These are phyloP conservation scores for Apophysomyces ossiformis DNA, from an alignment of 371 early-diverging fungal species.

Conservation along the genomic window DNA sequence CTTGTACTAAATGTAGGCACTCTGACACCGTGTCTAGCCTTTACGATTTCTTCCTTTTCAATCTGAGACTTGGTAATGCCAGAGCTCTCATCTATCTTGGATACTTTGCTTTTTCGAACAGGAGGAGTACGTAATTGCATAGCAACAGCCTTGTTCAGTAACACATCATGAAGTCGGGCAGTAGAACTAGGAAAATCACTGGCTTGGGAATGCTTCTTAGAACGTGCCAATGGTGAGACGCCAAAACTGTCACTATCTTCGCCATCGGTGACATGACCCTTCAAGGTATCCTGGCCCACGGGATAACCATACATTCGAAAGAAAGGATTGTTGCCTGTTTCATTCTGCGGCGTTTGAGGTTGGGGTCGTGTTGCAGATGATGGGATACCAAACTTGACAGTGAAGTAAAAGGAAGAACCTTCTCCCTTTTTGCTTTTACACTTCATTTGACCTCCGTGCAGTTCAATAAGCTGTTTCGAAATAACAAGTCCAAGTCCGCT, in stretches of 20 bases:
- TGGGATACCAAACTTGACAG: slow-evolving; percentile 59
- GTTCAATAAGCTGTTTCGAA: slow-evolving; percentile 63
- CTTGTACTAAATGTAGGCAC: slow-evolving; percentile 20
- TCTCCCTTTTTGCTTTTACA: slow-evolving; percentile 62
- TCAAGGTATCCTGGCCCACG: slow-evolving; percentile 12
- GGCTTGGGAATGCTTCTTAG: slow-evolving; percentile 35
- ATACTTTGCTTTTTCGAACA: slow-evolving; percentile 17
- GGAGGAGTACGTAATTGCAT: slow-evolving; percentile 53
- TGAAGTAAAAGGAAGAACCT: slow-evolving; percentile 68
- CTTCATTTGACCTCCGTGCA: slow-evolving; percentile 65
- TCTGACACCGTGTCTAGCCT: slow-evolving; percentile 17
- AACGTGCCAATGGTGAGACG: slow-evolving; percentile 32
- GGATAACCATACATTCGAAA: slow-evolving; percentile 45
- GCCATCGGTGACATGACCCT: background rate
- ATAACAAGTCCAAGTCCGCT: slow-evolving; percentile 69
- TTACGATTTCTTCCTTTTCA: background rate
- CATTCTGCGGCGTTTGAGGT: slow-evolving; percentile 62
- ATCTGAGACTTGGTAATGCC: background rate
- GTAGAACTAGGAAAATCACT: slow-evolving; percentile 23
- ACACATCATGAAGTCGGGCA: slow-evolving; percentile 37
- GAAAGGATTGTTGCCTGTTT: slow-evolving; percentile 49
- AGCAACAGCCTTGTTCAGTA: slow-evolving; percentile 41
- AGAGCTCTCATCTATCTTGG: background rate
- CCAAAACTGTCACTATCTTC: slow-evolving; percentile 11
- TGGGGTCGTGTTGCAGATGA: slow-evolving; percentile 47